Base-by-base conservation (phyloP, 371 early-diverging fungal genomes). In the Apophysomyces variabilis region DNA sequence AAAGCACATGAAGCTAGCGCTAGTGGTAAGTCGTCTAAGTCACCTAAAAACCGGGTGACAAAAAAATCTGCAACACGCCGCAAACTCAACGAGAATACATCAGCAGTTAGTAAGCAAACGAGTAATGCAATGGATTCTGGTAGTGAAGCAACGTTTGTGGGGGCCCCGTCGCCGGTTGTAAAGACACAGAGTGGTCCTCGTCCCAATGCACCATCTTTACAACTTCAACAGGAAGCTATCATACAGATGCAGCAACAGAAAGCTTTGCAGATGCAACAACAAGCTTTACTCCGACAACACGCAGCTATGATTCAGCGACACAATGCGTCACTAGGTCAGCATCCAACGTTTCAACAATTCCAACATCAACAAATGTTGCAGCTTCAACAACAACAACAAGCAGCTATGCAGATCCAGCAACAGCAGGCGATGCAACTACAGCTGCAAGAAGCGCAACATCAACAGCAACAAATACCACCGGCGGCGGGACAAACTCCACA, bases 201-300 rank as follows among this genome's bases (percentile, higher is more conserved):
- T 41, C 39, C 65, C 18, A 43, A 39, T 43, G 58, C 65, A 11
- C 65, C 4, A 16, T 50, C 54, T 50, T 50, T 50, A 45, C 37
- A 70, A 26, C 68, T 64, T 4, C 8, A 47, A 39, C 35, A 35
- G 3, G 57, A 41, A 44, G 32, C 58, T 32, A 18, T 63, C 12
- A 58, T 62, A 12, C 65, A 69, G 38, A 56, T 64, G 21, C 73
- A 69, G 38, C 69, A 63, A 38, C 71, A 70, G 36, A 65, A 69
- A 18, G 43, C 41, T 37, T 21, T 56, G 36, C 66, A 54, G 21
- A 41, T 41, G 7, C 68, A 70, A 38, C 71, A 57, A 57, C 47
- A 59, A 35, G 46, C 54, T 16, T 44, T 54, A 12, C 47, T 41
- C 21, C 38, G 47, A 8, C 62, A 41, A 13, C 41, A 62, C 12